Conservation (phyloP, 2,329 filamentous ascomycete genomes). For the Aspergillus costaricaensis region DNA sequence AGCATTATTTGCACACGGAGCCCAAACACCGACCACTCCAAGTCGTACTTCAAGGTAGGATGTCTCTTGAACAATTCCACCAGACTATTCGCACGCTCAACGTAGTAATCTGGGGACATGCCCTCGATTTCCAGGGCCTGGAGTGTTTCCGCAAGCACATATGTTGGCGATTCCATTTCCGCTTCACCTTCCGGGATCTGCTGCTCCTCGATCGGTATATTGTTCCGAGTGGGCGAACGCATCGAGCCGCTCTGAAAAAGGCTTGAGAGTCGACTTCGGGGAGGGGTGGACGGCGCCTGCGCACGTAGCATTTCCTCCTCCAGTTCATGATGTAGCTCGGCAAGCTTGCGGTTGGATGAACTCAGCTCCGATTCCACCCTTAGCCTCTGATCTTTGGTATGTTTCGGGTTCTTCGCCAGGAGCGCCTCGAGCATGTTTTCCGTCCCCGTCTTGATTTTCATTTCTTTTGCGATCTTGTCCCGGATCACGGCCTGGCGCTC, state of each 20-base stretch:
- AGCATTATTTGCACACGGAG: conserved; percentile 93
- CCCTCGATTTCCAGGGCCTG: conserved; percentile 86
- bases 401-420: conserved; percentile 92
- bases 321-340: conserved; percentile 59
- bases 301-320: conserved; percentile 62
- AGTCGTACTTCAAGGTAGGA: conserved; percentile 90
- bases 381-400: conserved; percentile 80
- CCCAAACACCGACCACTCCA: conserved; percentile 95
- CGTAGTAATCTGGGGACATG: conserved; percentile 92
- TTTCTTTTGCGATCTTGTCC: conserved; percentile 88
- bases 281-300: conserved; percentile 55
- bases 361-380: conserved; percentile 86
- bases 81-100: conserved; percentile 84
- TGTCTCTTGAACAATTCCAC: conserved; percentile 96
- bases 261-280: conserved; percentile 56
- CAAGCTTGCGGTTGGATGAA: conserved; percentile 75
- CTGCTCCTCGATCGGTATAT: conserved; percentile 38
- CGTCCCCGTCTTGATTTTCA: conserved; percentile 96
- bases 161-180: conserved; percentile 83
- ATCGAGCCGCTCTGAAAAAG: conserved; percentile 59
- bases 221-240: conserved; percentile 51
- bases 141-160: conserved; percentile 83
- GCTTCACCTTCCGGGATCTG: conserved; percentile 60
- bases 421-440: conserved; percentile 97
- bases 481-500: conserved; percentile 73